Evolutionary conservation across 352 stramenopile species (phyloP).

Genomic region (Vaucheria bursata): DNA sequence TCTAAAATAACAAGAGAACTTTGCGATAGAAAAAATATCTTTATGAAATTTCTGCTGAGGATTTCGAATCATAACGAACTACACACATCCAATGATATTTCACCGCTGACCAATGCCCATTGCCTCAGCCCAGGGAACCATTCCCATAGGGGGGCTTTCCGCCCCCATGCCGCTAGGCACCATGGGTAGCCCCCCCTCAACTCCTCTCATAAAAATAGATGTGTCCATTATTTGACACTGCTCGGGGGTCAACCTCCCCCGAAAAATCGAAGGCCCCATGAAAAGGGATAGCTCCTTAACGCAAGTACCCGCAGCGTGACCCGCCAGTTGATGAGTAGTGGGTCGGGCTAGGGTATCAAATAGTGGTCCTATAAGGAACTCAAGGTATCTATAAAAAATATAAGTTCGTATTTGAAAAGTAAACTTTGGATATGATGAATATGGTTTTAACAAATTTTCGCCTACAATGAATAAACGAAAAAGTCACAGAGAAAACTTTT

Average conservation of each 20-base stretch:
- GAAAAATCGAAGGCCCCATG: conserved; percentile 41
- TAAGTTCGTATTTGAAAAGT: background rate
- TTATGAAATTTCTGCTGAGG: no score
- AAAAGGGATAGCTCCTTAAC: conserved; percentile 25
- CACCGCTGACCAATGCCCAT: background rate
- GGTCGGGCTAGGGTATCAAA: conserved; percentile 30
- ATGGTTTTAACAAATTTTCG: no score
- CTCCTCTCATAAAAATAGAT: background rate
- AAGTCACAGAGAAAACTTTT: background rate
- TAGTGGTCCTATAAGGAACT: conserved; percentile 29
- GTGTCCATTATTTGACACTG: conserved; percentile 19
- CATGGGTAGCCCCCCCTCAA: background rate
- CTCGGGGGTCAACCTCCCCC: conserved; percentile 23
- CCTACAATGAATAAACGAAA: no score
- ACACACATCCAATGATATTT: no score
- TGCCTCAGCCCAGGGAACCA: background rate
- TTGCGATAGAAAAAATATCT: no score
- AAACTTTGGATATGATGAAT: no score
- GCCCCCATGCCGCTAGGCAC: background rate
- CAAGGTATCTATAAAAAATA: no score
- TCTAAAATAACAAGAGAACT: no score
- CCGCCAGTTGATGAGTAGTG: conserved; percentile 26
- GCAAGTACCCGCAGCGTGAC: conserved; percentile 32
- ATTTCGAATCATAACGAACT: no score
- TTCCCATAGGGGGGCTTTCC: background rate